Conservation (phyloP, 1,284 basidiomycete species). For the Ganoderma leucocontextum region DNA sequence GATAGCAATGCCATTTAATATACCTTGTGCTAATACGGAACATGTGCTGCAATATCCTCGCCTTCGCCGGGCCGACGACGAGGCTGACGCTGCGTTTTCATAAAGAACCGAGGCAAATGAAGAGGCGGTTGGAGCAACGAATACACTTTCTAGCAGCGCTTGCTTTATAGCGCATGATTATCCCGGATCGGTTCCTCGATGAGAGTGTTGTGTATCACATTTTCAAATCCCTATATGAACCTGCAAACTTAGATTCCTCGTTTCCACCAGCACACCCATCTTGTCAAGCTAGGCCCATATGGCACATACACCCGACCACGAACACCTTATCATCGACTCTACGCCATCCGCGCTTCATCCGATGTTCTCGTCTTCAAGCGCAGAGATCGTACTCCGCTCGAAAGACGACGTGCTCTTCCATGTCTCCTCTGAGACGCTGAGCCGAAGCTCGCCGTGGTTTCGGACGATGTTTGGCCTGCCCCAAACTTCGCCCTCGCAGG, state of each 20-base stretch:
- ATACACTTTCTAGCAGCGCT: neutral
- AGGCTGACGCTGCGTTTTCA: conserved; percentile 3
- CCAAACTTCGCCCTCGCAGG: conserved; percentile 9
- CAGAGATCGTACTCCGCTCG: conserved; percentile 55
- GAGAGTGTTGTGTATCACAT: neutral
- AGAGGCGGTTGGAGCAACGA: neutral
- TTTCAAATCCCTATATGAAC: neutral
- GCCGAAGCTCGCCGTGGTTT: conserved; percentile 66
- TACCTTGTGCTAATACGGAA: conserved; percentile 8
- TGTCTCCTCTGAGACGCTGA: conserved; percentile 61
- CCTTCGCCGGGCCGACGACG: conserved; percentile 10
- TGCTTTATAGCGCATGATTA: neutral
- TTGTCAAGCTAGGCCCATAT: neutral
- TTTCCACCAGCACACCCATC: neutral
- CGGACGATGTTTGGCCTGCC: conserved; percentile 61
- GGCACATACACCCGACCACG: neutral
- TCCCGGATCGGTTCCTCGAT: neutral
- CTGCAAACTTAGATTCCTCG: neutral
- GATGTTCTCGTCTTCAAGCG: conserved; percentile 47
- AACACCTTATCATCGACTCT: neutral
- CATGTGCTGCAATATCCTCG: neutral
- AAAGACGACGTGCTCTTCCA: conserved; percentile 55
- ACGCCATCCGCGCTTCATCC: conserved; percentile 40
- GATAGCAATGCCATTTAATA: conserved; percentile 18
- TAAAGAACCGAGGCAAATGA: neutral